A percentile compares a stretch with the other conserved stretches of the same genome.
Conservation (phyloP, 495 filamentous ascomycete species). For the Staphylotrichum longicolle region DNA sequence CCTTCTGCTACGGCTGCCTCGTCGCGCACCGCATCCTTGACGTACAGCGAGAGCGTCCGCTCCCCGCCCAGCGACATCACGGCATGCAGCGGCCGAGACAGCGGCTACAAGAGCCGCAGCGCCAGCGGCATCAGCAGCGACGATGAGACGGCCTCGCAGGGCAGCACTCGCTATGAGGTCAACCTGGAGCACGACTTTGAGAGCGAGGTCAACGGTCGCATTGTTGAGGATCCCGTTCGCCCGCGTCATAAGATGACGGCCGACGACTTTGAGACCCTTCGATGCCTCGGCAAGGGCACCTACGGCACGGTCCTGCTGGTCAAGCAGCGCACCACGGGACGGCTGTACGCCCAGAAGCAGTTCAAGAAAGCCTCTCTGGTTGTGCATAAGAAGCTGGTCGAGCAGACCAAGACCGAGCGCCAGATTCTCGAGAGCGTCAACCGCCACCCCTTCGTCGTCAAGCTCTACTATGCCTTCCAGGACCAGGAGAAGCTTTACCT, state of each 20-base stretch:
- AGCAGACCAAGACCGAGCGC: constrained; percentile 96
- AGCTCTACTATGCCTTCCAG: constrained; percentile 97
- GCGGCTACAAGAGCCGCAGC: constrained; percentile 28
- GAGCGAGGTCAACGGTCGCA: constrained; percentile 61
- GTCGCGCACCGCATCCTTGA: constrained; percentile 44
- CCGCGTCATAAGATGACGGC: constrained; percentile 79
- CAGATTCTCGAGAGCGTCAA: constrained; percentile 92
- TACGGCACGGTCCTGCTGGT: constrained; percentile 93
- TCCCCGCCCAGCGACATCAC: constrained; percentile 29
- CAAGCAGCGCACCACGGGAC: constrained; percentile 79
- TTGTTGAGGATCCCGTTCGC: constrained; percentile 43
- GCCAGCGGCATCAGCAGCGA: constrained; percentile 37
- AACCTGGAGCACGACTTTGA: constrained; percentile 84
- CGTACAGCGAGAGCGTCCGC: constrained; percentile 41
- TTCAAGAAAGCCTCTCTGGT: constrained; percentile 92
- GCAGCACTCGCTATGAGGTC: constrained; percentile 75
- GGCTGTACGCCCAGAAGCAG: constrained; percentile 96
- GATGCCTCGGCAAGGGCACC: constrained; percentile 94
- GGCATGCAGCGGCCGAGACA: constrained; percentile 25
- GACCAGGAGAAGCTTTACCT: constrained; percentile 97
- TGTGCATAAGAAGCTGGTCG: constrained; percentile 87
- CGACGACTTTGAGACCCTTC: constrained; percentile 84
- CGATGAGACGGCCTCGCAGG: constrained; percentile 43
- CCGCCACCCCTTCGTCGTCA: constrained; percentile 94
- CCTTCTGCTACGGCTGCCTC: constrained; percentile 31